phyloP scores from a whole-genome alignment of 2,329 filamentous ascomycete genomes.

The Coleophoma eucalyptorum region DNA sequence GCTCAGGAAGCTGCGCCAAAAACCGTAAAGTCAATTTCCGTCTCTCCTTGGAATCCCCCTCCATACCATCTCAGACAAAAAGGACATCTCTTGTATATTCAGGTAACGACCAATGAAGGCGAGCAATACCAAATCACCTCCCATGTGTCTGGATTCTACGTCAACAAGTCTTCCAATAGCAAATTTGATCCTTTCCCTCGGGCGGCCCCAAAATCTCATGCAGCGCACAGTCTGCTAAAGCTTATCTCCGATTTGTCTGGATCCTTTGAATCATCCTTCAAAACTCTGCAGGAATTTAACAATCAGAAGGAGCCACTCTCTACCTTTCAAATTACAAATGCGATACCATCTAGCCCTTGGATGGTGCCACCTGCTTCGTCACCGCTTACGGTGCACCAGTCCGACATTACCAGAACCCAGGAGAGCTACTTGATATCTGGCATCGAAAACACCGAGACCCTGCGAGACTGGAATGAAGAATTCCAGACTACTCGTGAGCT shows the following conservation, averaged over 20 bases:
- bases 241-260: constrained; percentile 77
- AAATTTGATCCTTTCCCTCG: constrained; percentile 92
- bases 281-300: constrained; percentile 78
- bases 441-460: constrained; percentile 87
- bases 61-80: constrained; percentile 87
- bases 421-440: constrained; percentile 89
- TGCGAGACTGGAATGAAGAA: constrained; percentile 98
- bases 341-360: constrained; percentile 90
- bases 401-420: constrained; percentile 86
- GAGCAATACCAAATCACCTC: constrained; percentile 93
- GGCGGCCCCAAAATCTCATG: constrained; percentile 70
- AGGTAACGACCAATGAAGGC: constrained; percentile 86
- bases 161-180: constrained; percentile 92
- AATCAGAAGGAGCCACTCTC: constrained; percentile 82
- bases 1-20: constrained; percentile 69
- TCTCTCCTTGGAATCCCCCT: constrained; percentile 95
- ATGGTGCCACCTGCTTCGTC: constrained; percentile 69
- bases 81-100: constrained; percentile 88
- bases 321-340: constrained; percentile 93
- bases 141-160: constrained; percentile 91
- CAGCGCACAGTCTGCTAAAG: constrained; percentile 81
- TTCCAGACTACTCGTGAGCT: constrained; percentile 96
- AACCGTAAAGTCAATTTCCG: constrained; percentile 82
- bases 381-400: constrained; percentile 63
- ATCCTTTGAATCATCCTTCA: constrained; percentile 75